These are phyloP conservation scores for Xylaria flabelliformis DNA, from an alignment of 495 filamentous ascomycete species.

Conservation along the genomic window DNA sequence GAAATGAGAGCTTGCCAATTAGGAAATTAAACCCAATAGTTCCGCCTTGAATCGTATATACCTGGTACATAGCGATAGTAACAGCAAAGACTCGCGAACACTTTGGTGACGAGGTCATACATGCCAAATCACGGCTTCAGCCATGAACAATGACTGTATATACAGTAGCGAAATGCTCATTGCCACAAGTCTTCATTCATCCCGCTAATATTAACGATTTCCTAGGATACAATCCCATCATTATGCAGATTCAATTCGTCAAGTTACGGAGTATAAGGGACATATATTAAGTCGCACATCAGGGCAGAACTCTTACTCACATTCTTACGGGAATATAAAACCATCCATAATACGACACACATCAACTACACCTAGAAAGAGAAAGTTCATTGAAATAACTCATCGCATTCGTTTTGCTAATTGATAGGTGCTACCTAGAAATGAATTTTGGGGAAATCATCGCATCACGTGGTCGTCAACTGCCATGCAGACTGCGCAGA, in stretches of 20 bases:
- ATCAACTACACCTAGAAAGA: too few relatives aligned
- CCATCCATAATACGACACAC: background rate
- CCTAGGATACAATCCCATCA: too few relatives aligned
- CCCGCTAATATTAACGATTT: too few relatives aligned
- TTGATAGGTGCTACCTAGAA: background rate
- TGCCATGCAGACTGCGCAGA: background rate
- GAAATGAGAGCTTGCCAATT: conserved; percentile 1
- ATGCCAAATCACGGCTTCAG: background rate
- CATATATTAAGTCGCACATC: too few relatives aligned
- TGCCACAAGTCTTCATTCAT: too few relatives aligned
- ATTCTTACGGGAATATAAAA: too few relatives aligned
- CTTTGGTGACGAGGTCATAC: background rate
- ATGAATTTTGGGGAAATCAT: background rate
- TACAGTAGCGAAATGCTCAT: background rate
- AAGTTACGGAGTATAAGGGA: too few relatives aligned
- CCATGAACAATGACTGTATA: background rate
- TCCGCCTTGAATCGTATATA: background rate
- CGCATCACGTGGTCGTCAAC: background rate
- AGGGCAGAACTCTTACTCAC: too few relatives aligned
- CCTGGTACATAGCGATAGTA: background rate
- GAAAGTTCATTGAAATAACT: background rate
- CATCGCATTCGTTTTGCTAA: background rate
- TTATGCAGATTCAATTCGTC: too few relatives aligned
- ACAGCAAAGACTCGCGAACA: background rate
- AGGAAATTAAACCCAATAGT: conserved; percentile 10